Conservation (phyloP, 2,329 filamentous ascomycete species). For the Aphanoascus verrucosus region DNA sequence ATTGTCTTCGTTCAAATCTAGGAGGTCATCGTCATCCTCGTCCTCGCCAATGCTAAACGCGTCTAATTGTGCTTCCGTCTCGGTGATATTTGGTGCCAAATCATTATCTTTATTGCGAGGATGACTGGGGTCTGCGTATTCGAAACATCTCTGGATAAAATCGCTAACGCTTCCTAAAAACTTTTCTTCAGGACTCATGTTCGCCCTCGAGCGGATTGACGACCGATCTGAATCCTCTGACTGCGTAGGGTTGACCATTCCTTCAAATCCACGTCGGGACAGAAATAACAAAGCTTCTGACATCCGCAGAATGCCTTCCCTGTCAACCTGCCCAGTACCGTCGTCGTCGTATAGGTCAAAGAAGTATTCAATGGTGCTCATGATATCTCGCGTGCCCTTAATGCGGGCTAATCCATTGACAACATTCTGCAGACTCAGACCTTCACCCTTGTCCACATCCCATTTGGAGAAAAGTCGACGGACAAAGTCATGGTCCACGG, state of each 20-base stretch:
- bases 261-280: slow-evolving; percentile 75
- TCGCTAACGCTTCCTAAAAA: slow-evolving; percentile 89
- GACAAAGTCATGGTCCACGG: slow-evolving; percentile 92
- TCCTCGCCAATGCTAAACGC: slow-evolving; percentile 70
- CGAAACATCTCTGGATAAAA: slow-evolving; percentile 92
- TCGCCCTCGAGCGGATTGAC: slow-evolving; percentile 31
- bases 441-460: slow-evolving; percentile 68
- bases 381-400: slow-evolving; percentile 89
- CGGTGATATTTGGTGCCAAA: slow-evolving; percentile 8
- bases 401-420: slow-evolving; percentile 82
- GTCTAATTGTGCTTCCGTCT: slow-evolving; percentile 35
- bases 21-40: slow-evolving; percentile 50
- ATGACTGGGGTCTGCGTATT: slow-evolving; percentile 91
- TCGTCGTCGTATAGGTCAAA: slow-evolving; percentile 96
- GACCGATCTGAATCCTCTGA: slow-evolving; percentile 41
- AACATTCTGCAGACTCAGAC: slow-evolving; percentile 78
- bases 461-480: slow-evolving; percentile 75
- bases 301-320: slow-evolving; percentile 88
- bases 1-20: slow-evolving; percentile 9
- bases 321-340: slow-evolving; percentile 78
- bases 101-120: slow-evolving; percentile 46
- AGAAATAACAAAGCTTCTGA: slow-evolving; percentile 90
- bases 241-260: slow-evolving; percentile 55
- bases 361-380: slow-evolving; percentile 96
- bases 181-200: slow-evolving; percentile 62